Evolutionary conservation across 2,329 filamentous ascomycete species (phyloP).

Genomic region (Pseudogymnoascus verrucosus): DNA sequence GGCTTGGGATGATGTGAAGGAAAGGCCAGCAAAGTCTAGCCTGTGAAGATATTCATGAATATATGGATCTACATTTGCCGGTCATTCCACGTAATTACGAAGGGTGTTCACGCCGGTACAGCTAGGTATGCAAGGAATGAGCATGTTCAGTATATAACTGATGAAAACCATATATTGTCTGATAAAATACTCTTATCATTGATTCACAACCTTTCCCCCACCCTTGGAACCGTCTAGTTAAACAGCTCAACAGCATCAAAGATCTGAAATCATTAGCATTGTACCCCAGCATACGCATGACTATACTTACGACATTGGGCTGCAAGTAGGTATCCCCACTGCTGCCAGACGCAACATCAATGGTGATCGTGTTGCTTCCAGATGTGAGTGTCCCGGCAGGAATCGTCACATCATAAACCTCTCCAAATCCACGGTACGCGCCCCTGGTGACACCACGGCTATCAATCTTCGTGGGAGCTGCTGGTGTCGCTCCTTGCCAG

Average conservation of each 20-base stretch:
- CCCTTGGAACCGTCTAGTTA: background rate
- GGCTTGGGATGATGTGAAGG: conserved; percentile 47
- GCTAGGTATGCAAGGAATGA: too few relatives aligned
- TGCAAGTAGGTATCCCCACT: conserved; percentile 46
- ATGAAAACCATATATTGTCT: background rate
- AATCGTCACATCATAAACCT: conserved; percentile 55
- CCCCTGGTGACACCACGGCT: conserved; percentile 58
- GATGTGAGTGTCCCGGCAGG: conserved; percentile 49
- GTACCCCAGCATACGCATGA: background rate
- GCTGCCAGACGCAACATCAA: conserved; percentile 51
- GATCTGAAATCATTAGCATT: background rate
- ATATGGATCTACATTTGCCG: too few relatives aligned
- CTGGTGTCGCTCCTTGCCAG: conserved; percentile 40
- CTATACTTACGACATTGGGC: conserved; percentile 43
- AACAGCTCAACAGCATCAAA: conserved; percentile 8
- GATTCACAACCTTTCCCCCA: background rate
- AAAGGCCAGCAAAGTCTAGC: conserved; percentile 17
- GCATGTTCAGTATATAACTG: background rate
- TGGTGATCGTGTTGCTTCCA: conserved; percentile 57
- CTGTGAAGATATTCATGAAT: conserved; percentile 13
- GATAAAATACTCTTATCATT: background rate
- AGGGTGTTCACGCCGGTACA: background rate
- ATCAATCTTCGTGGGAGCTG: conserved; percentile 54
- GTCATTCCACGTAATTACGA: too few relatives aligned
- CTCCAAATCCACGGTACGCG: conserved; percentile 54